phyloP scores from a whole-genome alignment of 345 rosid genomes.

The Abelmoschus esculentus region DNA sequence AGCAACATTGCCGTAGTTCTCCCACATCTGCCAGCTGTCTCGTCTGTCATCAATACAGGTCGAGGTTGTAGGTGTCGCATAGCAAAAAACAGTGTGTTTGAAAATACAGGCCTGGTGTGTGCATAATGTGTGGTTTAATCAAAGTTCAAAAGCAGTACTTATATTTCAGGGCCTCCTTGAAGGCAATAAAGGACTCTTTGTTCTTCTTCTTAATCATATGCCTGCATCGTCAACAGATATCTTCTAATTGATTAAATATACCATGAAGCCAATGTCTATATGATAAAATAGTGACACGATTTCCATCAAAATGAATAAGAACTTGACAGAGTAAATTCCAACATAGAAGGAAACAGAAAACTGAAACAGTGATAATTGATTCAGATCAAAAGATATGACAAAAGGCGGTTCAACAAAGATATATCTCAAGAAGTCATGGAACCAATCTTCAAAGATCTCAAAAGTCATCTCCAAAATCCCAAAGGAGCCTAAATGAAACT shows the following conservation, averaged over 20 bases:
- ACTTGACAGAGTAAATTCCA: neutral
- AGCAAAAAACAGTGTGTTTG: neutral
- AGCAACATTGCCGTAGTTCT: slow-evolving; percentile 76
- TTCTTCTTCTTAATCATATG: slow-evolving; percentile 86
- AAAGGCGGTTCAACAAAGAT: neutral
- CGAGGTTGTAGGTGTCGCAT: neutral
- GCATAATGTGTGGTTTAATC: neutral
- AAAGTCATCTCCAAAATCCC: neutral
- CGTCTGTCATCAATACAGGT: slow-evolving; percentile 45
- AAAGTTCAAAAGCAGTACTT: slow-evolving; percentile 43
- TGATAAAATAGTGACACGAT: neutral
- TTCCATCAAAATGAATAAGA: neutral
- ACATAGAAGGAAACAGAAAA: neutral
- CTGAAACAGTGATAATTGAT: neutral
- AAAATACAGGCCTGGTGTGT: neutral
- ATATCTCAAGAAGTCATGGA: too few species aligned
- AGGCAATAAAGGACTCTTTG: slow-evolving; percentile 82
- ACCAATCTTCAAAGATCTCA: neutral
- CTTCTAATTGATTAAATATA: neutral
- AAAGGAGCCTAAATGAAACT: neutral
- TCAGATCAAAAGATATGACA: neutral
- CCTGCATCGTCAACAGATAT: slow-evolving; percentile 31
- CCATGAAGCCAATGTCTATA: neutral
- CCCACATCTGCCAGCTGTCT: slow-evolving; percentile 96
- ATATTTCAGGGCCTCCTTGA: slow-evolving; percentile 91